phyloP scores from a whole-genome alignment of 2,329 filamentous ascomycete species.

The Exophiala aquamarina region DNA sequence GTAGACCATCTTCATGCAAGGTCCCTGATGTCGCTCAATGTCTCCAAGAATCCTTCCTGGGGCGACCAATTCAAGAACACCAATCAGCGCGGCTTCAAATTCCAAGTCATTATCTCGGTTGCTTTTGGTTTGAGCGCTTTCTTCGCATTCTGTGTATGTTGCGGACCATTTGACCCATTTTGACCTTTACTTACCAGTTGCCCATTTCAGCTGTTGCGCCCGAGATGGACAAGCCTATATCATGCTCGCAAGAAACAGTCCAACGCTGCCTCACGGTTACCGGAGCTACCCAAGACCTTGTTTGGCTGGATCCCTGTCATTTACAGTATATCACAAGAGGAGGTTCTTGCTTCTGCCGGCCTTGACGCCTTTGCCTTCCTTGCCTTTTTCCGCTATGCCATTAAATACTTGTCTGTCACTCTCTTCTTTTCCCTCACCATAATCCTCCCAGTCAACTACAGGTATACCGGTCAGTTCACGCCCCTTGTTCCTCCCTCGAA shows the following conservation, averaged over 20 bases:
- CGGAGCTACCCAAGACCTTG: constrained; percentile 76
- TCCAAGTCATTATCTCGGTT: constrained; percentile 46
- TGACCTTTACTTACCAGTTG: constrained; percentile 4
- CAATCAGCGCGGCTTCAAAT: constrained; percentile 39
- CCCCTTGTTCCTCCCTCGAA: constrained; percentile 20
- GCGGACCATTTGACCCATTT: background rate
- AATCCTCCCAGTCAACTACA: constrained; percentile 80
- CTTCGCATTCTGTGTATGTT: constrained; percentile 46
- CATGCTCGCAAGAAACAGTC: constrained; percentile 80
- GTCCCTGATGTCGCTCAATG: constrained; percentile 14
- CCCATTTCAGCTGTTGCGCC: constrained; percentile 67
- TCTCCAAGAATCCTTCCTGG: constrained; percentile 22
- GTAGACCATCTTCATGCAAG: too few species aligned
- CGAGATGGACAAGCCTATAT: constrained; percentile 89
- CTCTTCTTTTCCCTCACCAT: constrained; percentile 78
- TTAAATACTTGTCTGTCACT: constrained; percentile 75
- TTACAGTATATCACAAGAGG: constrained; percentile 81
- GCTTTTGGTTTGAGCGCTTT: constrained; percentile 44
- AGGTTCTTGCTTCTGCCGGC: constrained; percentile 85
- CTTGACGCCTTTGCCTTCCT: constrained; percentile 96
- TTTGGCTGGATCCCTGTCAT: constrained; percentile 92
- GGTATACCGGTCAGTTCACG: constrained; percentile 53
- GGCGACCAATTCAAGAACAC: constrained; percentile 26
- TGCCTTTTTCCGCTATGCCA: constrained; percentile 92
- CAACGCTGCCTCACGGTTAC: constrained; percentile 65